Conservation (phyloP, 2,329 filamentous ascomycete genomes). For the Coniella vitis region DNA sequence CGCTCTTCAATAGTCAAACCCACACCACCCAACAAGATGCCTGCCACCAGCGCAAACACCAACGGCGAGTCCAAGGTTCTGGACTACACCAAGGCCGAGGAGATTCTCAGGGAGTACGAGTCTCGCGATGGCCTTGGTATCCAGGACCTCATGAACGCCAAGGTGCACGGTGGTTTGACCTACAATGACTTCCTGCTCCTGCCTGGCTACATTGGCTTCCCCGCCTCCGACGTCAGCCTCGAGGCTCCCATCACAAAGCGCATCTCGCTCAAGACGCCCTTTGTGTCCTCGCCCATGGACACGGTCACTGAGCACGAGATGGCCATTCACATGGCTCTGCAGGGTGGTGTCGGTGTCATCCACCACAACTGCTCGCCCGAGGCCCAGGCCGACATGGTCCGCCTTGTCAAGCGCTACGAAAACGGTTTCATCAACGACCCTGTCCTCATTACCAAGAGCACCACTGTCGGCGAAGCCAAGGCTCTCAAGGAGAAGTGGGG, state of each 20-base stretch:
- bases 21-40: slow-evolving; percentile 50
- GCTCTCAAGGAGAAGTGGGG: slow-evolving; percentile 96
- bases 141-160: slow-evolving; percentile 81
- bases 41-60: slow-evolving; percentile 60
- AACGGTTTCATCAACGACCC: slow-evolving; percentile 98
- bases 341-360: slow-evolving; percentile 86
- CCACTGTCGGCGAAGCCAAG: slow-evolving; percentile 86
- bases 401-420: slow-evolving; percentile 98
- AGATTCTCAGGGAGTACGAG: slow-evolving; percentile 75
- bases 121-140: slow-evolving; percentile 81
- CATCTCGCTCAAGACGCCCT: slow-evolving; percentile 91
- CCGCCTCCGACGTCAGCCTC: slow-evolving; percentile 79
- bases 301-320: slow-evolving; percentile 99
- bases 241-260: slow-evolving; percentile 93
- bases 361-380: slow-evolving; percentile 99
- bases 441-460: slow-evolving; percentile 79
- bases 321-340: slow-evolving; percentile 94
- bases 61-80: slow-evolving; percentile 53
- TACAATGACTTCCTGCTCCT: slow-evolving; percentile 99
- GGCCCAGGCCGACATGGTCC: slow-evolving; percentile 96
- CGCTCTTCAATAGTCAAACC: neutral
- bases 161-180: slow-evolving; percentile 85
- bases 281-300: slow-evolving; percentile 98
- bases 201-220: slow-evolving; percentile 96
- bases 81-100: slow-evolving; percentile 69